Evolutionary conservation across 352 stramenopile species (phyloP).

Genomic region (Phytophthora quininea): DNA sequence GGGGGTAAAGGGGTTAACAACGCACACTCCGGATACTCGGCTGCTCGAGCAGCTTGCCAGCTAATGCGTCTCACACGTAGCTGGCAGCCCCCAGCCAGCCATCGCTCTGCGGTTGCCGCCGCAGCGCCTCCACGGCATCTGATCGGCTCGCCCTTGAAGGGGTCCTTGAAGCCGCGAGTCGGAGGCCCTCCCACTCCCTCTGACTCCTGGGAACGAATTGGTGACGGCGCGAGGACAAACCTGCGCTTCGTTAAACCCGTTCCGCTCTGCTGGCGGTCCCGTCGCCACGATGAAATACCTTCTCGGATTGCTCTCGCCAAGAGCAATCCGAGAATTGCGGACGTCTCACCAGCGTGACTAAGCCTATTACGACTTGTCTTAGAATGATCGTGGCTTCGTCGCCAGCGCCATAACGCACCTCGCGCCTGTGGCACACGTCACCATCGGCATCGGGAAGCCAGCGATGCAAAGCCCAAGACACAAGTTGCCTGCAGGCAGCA

Average conservation of each 20-base stretch:
- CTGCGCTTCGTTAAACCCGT: background rate
- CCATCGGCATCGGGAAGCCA: slow-evolving; percentile 3
- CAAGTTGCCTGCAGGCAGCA: background rate
- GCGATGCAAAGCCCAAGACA: background rate
- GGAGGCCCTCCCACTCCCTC: background rate
- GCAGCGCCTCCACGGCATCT: too few relatives aligned
- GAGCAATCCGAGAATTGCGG: too few relatives aligned
- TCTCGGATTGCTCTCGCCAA: too few relatives aligned
- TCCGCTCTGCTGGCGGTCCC: background rate
- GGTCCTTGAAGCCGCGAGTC: background rate
- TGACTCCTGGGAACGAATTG: background rate
- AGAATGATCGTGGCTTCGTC: background rate
- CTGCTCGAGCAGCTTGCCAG: too few relatives aligned
- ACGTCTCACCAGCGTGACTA: too few relatives aligned
- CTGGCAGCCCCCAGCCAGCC: too few relatives aligned
- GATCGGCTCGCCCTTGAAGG: background rate
- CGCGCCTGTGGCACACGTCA: background rate
- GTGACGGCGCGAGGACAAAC: background rate
- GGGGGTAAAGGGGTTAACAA: too few relatives aligned
- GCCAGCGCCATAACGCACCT: background rate
- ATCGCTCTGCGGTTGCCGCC: too few relatives aligned
- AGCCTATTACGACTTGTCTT: too few relatives aligned
- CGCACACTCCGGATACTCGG: too few relatives aligned
- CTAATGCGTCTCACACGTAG: too few relatives aligned
- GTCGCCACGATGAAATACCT: too few relatives aligned